These are phyloP conservation scores for Wallacemonas sp. DNA, from an alignment of 208 protist genomes.

Conservation along the genomic window DNA sequence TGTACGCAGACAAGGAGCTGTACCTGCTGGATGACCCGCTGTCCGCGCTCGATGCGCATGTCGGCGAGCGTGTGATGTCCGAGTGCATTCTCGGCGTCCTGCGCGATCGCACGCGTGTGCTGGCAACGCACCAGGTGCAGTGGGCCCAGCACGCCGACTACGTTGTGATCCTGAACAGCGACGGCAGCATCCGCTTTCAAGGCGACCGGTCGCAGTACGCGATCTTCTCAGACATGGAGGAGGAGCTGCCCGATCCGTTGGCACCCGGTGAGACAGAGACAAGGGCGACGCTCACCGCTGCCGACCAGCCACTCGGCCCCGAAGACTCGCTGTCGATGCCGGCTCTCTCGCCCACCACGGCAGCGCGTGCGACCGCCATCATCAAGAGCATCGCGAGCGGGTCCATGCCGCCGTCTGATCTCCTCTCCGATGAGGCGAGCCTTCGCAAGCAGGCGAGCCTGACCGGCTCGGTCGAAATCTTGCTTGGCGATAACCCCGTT, in stretches of 20 bases:
- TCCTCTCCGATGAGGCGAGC: not conserved
- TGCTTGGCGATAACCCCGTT: constrained; percentile 1
- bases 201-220: constrained; percentile 38
- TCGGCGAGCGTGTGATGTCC: constrained; percentile 50
- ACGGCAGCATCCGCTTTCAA: constrained; percentile 46
- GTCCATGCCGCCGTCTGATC: not conserved
- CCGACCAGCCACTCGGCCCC: not conserved
- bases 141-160: constrained; percentile 73
- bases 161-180: constrained; percentile 78
- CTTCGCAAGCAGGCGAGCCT: constrained; percentile 7
- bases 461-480: constrained; percentile 13
- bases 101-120: constrained; percentile 53
- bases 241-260: not conserved
- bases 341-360: not conserved
- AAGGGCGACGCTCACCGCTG: too few relatives aligned
- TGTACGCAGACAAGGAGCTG: constrained; percentile 65
- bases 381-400: constrained; percentile 4
- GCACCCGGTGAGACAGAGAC: too few relatives aligned
- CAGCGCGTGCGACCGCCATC: not conserved
- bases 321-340: not conserved
- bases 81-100: constrained; percentile 54
- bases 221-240: constrained; percentile 5
- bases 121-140: constrained; percentile 91
- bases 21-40: constrained; percentile 90
- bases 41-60: constrained; percentile 83